Evolutionary conservation across 495 filamentous ascomycete genomes (phyloP).

Genomic region (Cryomyces minteri): DNA sequence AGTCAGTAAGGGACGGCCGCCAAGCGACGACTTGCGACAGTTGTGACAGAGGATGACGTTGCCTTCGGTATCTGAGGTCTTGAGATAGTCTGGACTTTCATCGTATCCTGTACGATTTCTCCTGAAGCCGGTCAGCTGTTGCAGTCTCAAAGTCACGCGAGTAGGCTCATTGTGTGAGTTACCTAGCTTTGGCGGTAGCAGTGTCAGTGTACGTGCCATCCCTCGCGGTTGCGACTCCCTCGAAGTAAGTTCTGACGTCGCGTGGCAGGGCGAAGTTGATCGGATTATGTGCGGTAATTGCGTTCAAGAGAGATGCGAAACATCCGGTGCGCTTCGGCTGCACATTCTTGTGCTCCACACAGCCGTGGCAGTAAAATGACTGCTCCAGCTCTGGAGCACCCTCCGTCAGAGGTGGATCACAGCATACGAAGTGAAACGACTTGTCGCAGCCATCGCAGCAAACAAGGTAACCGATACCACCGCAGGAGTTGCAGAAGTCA

Average conservation of each 20-base stretch:
- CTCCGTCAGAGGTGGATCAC: slow-evolving; percentile 56
- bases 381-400: slow-evolving; percentile 46
- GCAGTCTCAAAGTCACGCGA: slow-evolving; percentile 1
- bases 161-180: slow-evolving; percentile 13
- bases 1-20: slow-evolving; percentile 22
- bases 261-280: slow-evolving; percentile 55
- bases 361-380: slow-evolving; percentile 69
- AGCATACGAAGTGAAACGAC: slow-evolving; percentile 73
- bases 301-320: slow-evolving; percentile 39
- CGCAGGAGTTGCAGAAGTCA: slow-evolving; percentile 72
- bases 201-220: slow-evolving; percentile 65
- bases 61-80: slow-evolving; percentile 45
- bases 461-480: slow-evolving; percentile 61
- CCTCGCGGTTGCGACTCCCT: slow-evolving; percentile 50
- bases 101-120: slow-evolving; percentile 39
- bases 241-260: slow-evolving; percentile 50
- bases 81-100: slow-evolving; percentile 47
- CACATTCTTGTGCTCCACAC: slow-evolving; percentile 24
- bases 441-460: slow-evolving; percentile 84
- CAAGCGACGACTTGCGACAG: slow-evolving; percentile 42
- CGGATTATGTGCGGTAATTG: slow-evolving; percentile 44
- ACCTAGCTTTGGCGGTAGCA: slow-evolving; percentile 20
- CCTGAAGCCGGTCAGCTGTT: slow-evolving; percentile 4
- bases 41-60: slow-evolving; percentile 49
- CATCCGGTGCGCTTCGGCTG: slow-evolving; percentile 18